Conservation (phyloP, 805 yeast genomes). For the Brettanomyces anomalus region DNA sequence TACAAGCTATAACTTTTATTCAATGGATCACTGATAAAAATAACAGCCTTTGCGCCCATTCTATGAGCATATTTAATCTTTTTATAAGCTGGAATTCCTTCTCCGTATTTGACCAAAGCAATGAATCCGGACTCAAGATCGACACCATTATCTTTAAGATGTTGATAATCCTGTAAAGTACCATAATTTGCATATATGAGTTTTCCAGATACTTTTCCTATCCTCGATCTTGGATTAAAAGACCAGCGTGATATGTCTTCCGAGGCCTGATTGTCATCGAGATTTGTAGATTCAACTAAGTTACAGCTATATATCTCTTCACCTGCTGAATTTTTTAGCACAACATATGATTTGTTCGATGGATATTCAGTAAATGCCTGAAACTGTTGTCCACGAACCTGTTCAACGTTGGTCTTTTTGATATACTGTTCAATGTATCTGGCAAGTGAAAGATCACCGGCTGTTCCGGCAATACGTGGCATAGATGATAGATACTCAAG, state of each 20-base stretch:
- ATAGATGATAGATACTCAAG: slow-evolving; percentile 66
- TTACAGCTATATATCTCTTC: slow-evolving; percentile 12
- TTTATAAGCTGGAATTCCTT: slow-evolving; percentile 35
- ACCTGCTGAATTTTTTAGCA: slow-evolving; percentile 15
- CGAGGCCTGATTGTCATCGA: slow-evolving; percentile 7
- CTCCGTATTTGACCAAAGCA: slow-evolving; percentile 53
- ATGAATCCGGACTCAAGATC: slow-evolving; percentile 37
- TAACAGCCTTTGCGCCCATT: slow-evolving; percentile 52
- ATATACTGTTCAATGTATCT: slow-evolving; percentile 55
- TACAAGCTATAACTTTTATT: slow-evolving; percentile 27
- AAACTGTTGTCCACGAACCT: slow-evolving; percentile 41
- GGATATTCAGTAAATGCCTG: slow-evolving; percentile 64
- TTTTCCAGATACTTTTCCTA: slow-evolving; percentile 46
- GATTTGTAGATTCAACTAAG: slow-evolving; percentile 7
- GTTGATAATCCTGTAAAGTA: slow-evolving; percentile 39
- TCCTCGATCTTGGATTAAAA: slow-evolving; percentile 60
- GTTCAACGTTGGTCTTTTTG: slow-evolving; percentile 44
- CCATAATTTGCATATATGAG: slow-evolving; percentile 67
- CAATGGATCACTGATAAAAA: slow-evolving; percentile 49
- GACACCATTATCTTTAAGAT: slow-evolving; percentile 29
- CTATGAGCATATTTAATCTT: slow-evolving; percentile 48
- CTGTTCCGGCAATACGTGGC: slow-evolving; percentile 85
- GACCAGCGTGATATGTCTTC: slow-evolving; percentile 34
- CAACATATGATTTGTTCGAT: slow-evolving; percentile 22
- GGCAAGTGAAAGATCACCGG: slow-evolving; percentile 71